Evolutionary conservation across 2,329 filamentous ascomycete genomes (phyloP).

Genomic region (Huntiella bhutanensis): DNA sequence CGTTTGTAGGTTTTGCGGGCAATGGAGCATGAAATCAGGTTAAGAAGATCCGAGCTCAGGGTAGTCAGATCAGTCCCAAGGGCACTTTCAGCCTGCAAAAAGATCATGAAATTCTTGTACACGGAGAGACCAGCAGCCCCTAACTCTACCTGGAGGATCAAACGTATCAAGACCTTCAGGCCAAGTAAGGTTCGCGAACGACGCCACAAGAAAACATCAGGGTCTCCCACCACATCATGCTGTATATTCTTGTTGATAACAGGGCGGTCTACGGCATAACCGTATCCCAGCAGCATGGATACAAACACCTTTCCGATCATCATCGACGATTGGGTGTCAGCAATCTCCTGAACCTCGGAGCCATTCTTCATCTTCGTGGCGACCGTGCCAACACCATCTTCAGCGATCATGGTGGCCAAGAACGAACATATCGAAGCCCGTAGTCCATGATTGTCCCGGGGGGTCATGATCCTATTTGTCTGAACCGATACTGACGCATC

Average conservation of each 20-base stretch:
- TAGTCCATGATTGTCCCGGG: too few species aligned
- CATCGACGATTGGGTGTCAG: conserved; percentile 30
- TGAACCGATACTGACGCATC: conserved; percentile 10
- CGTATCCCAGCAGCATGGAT: conserved; percentile 22
- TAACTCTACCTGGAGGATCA: conserved; percentile 10
- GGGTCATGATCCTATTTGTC: too few species aligned
- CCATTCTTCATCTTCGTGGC: conserved; percentile 20
- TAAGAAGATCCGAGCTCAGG: too few species aligned
- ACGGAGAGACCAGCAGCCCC: conserved; percentile 1
- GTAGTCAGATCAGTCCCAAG: too few species aligned
- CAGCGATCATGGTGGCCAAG: conserved; percentile 16
- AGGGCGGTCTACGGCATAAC: conserved; percentile 13
- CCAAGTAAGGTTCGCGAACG: conserved; percentile 36
- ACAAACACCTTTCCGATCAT: conserved; percentile 31
- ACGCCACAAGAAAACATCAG: conserved; percentile 24
- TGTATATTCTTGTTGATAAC: conserved; percentile 31
- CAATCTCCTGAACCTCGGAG: conserved; percentile 20
- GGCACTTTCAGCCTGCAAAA: conserved; percentile 15
- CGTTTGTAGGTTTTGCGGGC: too few species aligned
- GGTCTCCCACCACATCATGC: conserved; percentile 31
- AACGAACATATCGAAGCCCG: conserved; percentile 3
- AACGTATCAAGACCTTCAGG: conserved; percentile 31
- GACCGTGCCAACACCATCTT: conserved; percentile 13
- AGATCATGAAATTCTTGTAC: conserved; percentile 35
- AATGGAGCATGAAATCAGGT: too few species aligned